Conservation (phyloP, 352 stramenopile species). For the Pythium rhizo-oryzae region DNA sequence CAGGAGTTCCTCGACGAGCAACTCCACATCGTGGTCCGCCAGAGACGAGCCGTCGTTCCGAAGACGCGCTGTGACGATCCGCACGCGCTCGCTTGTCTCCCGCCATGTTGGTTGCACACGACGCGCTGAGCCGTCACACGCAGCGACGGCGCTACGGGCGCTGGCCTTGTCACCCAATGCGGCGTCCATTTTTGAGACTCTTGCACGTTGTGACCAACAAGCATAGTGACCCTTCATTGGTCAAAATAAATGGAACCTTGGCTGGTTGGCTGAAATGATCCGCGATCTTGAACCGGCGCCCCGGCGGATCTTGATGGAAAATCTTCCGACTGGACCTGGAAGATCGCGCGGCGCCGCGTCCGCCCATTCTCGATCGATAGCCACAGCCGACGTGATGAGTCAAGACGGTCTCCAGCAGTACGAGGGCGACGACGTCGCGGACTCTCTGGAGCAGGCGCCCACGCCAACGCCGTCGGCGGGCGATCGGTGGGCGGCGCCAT, state of each 20-base stretch:
- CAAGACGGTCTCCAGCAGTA: constrained; percentile 4
- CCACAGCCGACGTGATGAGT: neutral
- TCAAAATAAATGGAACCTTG: neutral
- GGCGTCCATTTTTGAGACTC: neutral
- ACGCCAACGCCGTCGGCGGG: neutral
- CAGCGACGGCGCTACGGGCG: neutral
- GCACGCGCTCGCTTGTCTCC: neutral
- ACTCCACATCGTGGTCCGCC: neutral
- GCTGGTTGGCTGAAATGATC: neutral
- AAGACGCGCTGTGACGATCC: neutral
- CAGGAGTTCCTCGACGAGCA: constrained; percentile 26
- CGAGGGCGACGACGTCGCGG: neutral
- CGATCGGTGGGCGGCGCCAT: constrained; percentile 16
- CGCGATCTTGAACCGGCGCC: neutral
- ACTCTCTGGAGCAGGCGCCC: neutral
- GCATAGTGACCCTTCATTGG: neutral
- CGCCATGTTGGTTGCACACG: neutral
- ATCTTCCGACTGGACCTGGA: neutral
- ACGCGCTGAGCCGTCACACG: neutral
- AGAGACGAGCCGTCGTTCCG: neutral
- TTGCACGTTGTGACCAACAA: too few relatives aligned
- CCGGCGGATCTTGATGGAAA: neutral
- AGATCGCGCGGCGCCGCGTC: neutral
- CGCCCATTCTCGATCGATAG: neutral
- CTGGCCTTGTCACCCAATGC: too few relatives aligned